Base-by-base conservation (phyloP, 2,329 filamentous ascomycete species). In the Monosporascus sp. region DNA sequence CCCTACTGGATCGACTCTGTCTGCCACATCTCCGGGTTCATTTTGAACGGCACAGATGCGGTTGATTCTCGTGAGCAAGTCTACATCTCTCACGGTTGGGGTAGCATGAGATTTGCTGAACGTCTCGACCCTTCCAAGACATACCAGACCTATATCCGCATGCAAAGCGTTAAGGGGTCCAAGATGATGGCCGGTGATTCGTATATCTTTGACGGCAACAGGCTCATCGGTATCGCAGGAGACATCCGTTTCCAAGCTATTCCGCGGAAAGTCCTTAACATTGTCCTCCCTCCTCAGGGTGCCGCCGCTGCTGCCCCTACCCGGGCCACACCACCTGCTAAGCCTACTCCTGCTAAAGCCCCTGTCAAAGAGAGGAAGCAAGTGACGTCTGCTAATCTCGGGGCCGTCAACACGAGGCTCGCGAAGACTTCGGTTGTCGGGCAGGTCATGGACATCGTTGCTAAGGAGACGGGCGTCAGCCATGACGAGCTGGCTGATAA, bases 221-320 rank as follows among this genome's bases (percentile, higher is more conserved):
- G 65, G 50, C 70, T 80, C 38, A 74, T 80, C 2, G 78, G 74
- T 43, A 64, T 79, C 8, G 65, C 69, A 37, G 72, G 76, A 50
- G 82, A 85, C 49, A 76, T 88, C 60, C 84, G 84, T 69, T 88
- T 88, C 74, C 80, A 83, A 66, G 77, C 81, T 60, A 85, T 87
- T 51, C 84, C 85, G 37, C 84, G 86, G 62, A 80, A 81, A 61
- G 75, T 85, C 24, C 74, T 88, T 55, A 86, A 87, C 72, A 78
- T 84, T 60, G 79, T 89, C 67, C 72, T 89, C 57, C 85, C 86
- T 51, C 84, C 84, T 2, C 74, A 77, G 28, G 80, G 80, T 47
- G 76, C 76, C 56, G 71, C 68, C 40, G 68, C 71, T 35, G 63
- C 72, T 24, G 61, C 70, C 6, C 63, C 72, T 24, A 58, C 69